Conservation (phyloP, 2,329 filamentous ascomycete genomes). For the Alternaria arborescens region DNA sequence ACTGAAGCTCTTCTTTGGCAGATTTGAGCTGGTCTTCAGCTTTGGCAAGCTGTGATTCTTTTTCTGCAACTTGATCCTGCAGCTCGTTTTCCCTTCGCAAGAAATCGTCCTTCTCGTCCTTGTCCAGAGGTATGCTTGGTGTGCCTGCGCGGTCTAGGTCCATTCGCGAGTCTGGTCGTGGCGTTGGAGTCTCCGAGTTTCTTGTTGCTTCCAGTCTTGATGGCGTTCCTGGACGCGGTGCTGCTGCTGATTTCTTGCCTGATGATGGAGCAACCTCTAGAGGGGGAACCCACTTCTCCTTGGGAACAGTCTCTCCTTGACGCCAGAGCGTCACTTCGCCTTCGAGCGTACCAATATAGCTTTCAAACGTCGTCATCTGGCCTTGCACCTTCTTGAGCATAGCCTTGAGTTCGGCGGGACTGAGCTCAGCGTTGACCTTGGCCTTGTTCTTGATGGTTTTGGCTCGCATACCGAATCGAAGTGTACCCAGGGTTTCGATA, state of each 20-base stretch:
- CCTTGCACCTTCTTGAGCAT: slow-evolving; percentile 91
- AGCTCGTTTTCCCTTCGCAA: slow-evolving; percentile 93
- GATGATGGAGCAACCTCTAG: slow-evolving; percentile 64
- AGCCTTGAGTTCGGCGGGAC: slow-evolving; percentile 91
- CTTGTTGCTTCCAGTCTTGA: slow-evolving; percentile 62
- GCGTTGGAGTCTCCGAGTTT: slow-evolving; percentile 47
- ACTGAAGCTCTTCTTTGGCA: slow-evolving; percentile 83
- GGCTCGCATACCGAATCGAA: slow-evolving; percentile 93
- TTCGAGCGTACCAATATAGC: slow-evolving; percentile 84
- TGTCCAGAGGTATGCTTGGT: slow-evolving; percentile 86
- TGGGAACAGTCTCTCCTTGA: slow-evolving; percentile 84
- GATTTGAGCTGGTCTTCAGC: slow-evolving; percentile 83
- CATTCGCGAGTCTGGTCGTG: slow-evolving; percentile 69
- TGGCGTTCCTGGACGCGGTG: slow-evolving; percentile 67
- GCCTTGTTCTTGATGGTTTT: slow-evolving; percentile 99
- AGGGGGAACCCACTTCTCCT: slow-evolving; percentile 83
- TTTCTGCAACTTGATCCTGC: slow-evolving; percentile 94
- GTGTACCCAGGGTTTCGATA: slow-evolving; percentile 87
- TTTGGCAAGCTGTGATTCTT: slow-evolving; percentile 80
- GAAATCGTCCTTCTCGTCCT: slow-evolving; percentile 97
- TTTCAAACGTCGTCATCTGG: slow-evolving; percentile 87
- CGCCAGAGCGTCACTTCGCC: slow-evolving; percentile 88
- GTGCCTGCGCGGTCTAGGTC: slow-evolving; percentile 83
- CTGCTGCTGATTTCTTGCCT: slow-evolving; percentile 58
- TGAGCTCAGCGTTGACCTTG: slow-evolving; percentile 98